Evolutionary conservation across 805 yeast genomes (phyloP).

Genomic region (Nakazawaea ambrosiae): DNA sequence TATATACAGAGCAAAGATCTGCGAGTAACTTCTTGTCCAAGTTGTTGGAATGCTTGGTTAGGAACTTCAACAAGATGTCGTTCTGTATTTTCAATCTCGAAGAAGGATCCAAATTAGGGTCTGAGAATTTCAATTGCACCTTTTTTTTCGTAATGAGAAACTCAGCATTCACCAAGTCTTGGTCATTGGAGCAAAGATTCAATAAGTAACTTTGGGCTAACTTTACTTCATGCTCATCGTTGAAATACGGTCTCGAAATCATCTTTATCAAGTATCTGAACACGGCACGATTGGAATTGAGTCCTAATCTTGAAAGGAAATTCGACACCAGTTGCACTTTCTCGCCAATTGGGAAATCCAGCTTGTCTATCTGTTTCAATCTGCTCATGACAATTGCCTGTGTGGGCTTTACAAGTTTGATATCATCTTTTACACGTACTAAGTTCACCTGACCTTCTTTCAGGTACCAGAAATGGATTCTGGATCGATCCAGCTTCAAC

Average conservation of each 20-base stretch:
- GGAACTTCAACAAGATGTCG: background rate
- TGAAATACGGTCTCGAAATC: background rate
- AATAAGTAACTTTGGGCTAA: too few relatives aligned
- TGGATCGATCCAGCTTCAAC: background rate
- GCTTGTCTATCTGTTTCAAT: background rate
- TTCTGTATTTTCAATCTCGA: slow-evolving; percentile 1
- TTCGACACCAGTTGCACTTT: slow-evolving; percentile 2
- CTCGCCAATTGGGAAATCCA: background rate
- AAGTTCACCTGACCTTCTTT: background rate
- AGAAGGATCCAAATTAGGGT: background rate
- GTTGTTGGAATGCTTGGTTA: background rate
- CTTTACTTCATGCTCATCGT: background rate
- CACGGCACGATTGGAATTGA: background rate
- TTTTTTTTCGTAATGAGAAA: slow-evolving; percentile 2
- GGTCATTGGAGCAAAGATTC: too few relatives aligned
- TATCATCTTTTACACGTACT: background rate
- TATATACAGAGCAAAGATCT: slow-evolving; percentile 1
- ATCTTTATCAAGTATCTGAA: background rate
- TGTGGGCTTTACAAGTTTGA: slow-evolving; percentile 1
- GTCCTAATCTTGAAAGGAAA: slow-evolving; percentile 1
- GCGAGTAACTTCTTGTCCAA: background rate
- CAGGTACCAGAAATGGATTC: background rate
- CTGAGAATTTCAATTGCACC: background rate
- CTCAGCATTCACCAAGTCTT: background rate
- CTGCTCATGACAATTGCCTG: background rate